phyloP scores from a whole-genome alignment of 2,329 filamentous ascomycete genomes.

The Microsporum canis region DNA sequence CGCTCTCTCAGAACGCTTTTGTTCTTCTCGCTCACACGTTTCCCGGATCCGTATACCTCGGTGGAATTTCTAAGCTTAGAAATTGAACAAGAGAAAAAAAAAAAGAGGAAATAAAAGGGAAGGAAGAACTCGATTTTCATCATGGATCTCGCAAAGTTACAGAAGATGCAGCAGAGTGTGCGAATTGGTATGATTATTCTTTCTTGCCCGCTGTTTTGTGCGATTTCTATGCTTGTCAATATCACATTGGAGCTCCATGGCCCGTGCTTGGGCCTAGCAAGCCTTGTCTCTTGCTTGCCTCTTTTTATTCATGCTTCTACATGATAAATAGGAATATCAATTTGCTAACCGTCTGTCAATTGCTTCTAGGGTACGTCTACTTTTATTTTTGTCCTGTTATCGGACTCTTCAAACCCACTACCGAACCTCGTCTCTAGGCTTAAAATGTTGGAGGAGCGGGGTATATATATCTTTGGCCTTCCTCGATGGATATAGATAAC shows the following conservation, averaged over 20 bases:
- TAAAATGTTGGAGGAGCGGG: background rate
- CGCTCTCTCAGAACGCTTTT: background rate
- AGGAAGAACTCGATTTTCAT: conserved; percentile 19
- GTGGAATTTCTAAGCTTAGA: background rate
- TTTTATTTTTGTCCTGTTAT: background rate
- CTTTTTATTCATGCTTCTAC: background rate
- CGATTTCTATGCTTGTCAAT: background rate
- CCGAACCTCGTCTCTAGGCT: background rate
- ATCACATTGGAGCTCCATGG: background rate
- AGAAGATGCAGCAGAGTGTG: conserved; percentile 54
- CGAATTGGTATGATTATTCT: conserved; percentile 52
- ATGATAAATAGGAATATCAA: background rate
- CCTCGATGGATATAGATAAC: background rate
- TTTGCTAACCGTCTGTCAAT: background rate
- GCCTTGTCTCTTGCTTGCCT: background rate
- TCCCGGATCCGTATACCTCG: background rate
- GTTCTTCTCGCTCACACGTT: background rate
- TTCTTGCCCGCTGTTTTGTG: background rate
- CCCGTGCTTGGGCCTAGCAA: background rate
- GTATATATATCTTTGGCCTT: background rate
- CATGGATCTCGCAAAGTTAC: conserved; percentile 58
- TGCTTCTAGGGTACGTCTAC: background rate
- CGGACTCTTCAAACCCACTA: background rate
- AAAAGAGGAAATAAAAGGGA: background rate
- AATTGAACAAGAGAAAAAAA: background rate